These are phyloP conservation scores for Saposhnikovia divaricata DNA, from an alignment of 129 eudicot genomes.

Conservation along the genomic window DNA sequence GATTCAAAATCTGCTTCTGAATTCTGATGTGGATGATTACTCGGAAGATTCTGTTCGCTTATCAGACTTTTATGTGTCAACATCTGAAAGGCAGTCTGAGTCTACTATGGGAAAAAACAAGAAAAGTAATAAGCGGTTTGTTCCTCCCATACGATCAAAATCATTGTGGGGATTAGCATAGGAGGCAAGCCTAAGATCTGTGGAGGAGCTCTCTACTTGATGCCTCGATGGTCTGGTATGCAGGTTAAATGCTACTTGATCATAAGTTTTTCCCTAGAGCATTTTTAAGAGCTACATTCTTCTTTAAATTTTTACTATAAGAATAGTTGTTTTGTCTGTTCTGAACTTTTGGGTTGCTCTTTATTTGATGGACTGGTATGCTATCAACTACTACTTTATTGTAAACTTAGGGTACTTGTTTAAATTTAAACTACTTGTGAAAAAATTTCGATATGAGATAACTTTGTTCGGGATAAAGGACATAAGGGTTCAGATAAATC, in stretches of 20 bases:
- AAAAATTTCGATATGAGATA: not conserved
- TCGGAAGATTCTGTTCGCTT: constrained; percentile 48
- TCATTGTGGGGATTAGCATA: too few species aligned
- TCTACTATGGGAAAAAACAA: too few species aligned
- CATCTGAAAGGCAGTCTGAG: constrained; percentile 7
- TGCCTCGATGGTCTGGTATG: too few species aligned
- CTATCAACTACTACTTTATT: not conserved
- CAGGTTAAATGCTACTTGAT: too few species aligned
- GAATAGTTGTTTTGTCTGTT: not conserved
- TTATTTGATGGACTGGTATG: not conserved
- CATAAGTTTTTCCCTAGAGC: too few species aligned
- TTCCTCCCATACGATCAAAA: constrained; percentile 25
- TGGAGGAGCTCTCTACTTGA: constrained; percentile 64
- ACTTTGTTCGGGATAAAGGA: not conserved
- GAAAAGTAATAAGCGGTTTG: constrained; percentile 25
- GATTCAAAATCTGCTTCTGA: not conserved
- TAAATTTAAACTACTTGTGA: not conserved
- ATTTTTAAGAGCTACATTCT: not conserved
- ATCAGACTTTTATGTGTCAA: constrained; percentile 42
- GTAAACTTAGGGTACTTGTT: too few species aligned
- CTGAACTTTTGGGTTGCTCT: not conserved
- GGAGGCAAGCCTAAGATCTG: constrained; percentile 41
- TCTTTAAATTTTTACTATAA: not conserved
- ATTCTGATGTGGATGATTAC: constrained; percentile 5
- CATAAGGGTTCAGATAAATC: too few species aligned